Percentiles rank a stretch among this genome's conserved stretches.
phyloP scores from a whole-genome alignment of 1,284 basidiomycete genomes.

The Trichosporon ovoides region DNA sequence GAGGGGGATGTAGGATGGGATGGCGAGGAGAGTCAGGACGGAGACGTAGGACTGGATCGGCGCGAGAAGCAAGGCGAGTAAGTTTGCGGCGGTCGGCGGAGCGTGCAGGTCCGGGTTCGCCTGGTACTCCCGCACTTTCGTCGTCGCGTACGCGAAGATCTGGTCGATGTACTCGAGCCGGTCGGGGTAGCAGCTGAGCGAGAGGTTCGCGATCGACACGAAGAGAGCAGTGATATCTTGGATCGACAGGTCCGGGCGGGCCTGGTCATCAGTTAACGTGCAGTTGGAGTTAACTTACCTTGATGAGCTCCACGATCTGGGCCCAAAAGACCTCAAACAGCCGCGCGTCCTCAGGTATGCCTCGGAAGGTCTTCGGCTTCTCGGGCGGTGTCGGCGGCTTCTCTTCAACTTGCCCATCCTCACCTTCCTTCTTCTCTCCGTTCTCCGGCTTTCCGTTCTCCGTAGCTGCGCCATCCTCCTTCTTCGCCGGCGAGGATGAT shows the following conservation, averaged over 20 bases:
- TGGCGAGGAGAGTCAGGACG: constrained; percentile 84
- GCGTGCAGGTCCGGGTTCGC: constrained; percentile 82
- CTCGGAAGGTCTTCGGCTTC: constrained; percentile 60
- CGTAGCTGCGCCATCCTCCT: constrained; percentile 15
- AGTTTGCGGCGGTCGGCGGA: constrained; percentile 75
- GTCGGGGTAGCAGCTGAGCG: constrained; percentile 90
- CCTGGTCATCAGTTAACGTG: constrained; percentile 53
- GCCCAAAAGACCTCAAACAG: constrained; percentile 97
- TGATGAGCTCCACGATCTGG: constrained; percentile 93
- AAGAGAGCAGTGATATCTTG: constrained; percentile 91
- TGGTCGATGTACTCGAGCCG: constrained; percentile 92
- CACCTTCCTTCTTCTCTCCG: constrained; percentile 13
- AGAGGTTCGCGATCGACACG: constrained; percentile 86
- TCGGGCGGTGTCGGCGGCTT: constrained; percentile 45
- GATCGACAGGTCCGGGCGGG: constrained; percentile 87
- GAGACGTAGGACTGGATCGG: constrained; percentile 93
- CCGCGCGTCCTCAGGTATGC: constrained; percentile 84
- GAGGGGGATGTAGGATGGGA: constrained; percentile 77
- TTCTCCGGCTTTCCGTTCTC: constrained; percentile 23
- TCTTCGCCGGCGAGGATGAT: constrained; percentile 16
- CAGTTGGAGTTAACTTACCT: constrained; percentile 53
- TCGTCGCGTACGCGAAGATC: constrained; percentile 76
- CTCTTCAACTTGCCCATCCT: constrained; percentile 19
- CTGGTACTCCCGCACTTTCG: constrained; percentile 75
- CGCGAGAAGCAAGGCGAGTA: constrained; percentile 77